Evolutionary conservation across 202 grass and related monocot genomes (phyloP), one percentile per base, ranked within the genome.

Genomic region (Saccharum hybrid): DNA sequence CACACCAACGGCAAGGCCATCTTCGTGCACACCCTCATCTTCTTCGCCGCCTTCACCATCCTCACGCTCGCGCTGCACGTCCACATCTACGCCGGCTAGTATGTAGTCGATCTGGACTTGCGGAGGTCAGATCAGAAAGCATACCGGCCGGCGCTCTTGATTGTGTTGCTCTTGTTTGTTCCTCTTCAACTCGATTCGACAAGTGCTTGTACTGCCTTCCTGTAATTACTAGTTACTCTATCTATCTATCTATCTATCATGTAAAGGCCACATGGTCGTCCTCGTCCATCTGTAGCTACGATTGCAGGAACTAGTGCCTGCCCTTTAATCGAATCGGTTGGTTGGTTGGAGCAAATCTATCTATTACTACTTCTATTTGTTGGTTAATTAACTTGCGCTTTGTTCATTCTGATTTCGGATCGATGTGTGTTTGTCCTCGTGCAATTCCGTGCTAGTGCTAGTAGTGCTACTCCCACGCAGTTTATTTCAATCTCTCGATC

Each of bases 21-120:
- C 77, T 94, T 94, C 87, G 88, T 94, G 48, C 92, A 94, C 84
- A 94, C 92, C 60, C 87, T 94, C 63, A 77, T 94, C 89, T 94
- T 94, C 86, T 92, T 94, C 81, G 92, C 92, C 40, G 81, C 57
- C 74, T 94, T 94, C 84, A 89, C 92, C 82, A 90, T 94, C 81
- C 82, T 94, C 89, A 94, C 90, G 12, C 92, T 94, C 18, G 89
- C 84, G 31, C 92, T 94, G 19, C 82, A 94, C 74, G 41, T 94
- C 81, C 92, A 94, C 87, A 94, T 94, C 89, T 85, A 92, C 81
- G 59, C 89, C 9, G 89, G 92, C 2, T 38, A 9, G 12, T 28
- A 26, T 10, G 41, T 14, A 13, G 45, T 56, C n/a, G 54, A 6
- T n/a, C 34, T 36, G 37, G 64, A n/a, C 64, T 11, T 10, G n/a